Evolutionary conservation across 352 stramenopile species (phyloP), one percentile per base, ranked within the genome.

Genomic region (Pythium rhizo-oryzae): DNA sequence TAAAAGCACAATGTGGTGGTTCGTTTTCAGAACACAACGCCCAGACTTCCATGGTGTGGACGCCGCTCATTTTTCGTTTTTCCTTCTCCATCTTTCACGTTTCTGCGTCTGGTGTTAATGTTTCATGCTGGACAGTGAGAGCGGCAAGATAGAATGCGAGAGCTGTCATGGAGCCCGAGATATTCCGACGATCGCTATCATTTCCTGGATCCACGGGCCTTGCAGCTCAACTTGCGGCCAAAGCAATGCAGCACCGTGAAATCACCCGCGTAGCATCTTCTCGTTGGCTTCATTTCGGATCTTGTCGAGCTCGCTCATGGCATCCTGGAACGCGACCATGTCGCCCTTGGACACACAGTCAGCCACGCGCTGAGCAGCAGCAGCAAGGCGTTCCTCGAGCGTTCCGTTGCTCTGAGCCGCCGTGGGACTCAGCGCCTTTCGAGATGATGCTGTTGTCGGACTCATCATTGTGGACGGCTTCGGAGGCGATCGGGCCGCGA

Each of bases 301-400:
- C 73, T 75, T 85, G 57, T 93, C 87, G 24, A 94, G 70, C 65
- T 93, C 84, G 54, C 87, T 80, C 84, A 94, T 94, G 39, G 87
- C 87, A 21, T 82, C 77, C 67, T 94, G 80, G 78, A 93, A 94
- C 37, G 81, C 85, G 47, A 79, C 66, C 87, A 94, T 94, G 72
- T 94, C 85, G 33, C 83, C 80, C 51, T 90, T 91, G 52, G 75
- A 78, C 46, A 92, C 87, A 41, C 87, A 94, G 41, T 91, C 81
- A 8, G 87, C 84, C 24, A 94, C 83, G 35, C 67, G 77, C 67
- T 94, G 84, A 3, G 84, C 86, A 24, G 84, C 82, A 13, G 76
- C 69, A 28, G 84, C 81, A 19, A 94, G 76, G 6, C 84, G 79
- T 62, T 94, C 84, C 56, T 94, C 84, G 28, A 93, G 70, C 19